Base-by-base conservation (phyloP, 2,329 filamentous ascomycete species). In the Pseudogymnoascus sp. region DNA sequence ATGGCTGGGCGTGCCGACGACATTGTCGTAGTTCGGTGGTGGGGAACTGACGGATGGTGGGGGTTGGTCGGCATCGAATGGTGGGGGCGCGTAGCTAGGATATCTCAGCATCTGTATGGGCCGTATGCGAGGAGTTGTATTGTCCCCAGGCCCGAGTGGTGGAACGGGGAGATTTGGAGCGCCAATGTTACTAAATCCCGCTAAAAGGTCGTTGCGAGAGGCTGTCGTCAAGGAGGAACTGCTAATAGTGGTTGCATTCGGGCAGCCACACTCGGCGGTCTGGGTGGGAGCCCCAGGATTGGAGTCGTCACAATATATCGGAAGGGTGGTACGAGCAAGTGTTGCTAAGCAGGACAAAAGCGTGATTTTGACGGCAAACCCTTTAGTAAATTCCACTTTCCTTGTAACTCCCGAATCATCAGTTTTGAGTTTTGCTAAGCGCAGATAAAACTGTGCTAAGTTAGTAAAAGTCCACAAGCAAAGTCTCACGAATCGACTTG, bases 261-360 rank as follows among this genome's bases (percentile, higher is more conserved):
- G 85, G 69, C 87, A 89, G 39, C 85, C 85, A 70, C 86, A 88
- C 64, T 79, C 76, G 35, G 78, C 77, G 30, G 75, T 73, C 14
- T 75, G 74, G 25, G 71, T 70, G 5, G 71, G 68, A 5, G 72
- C 75, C 30, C 74, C 72, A 22, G 73, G 69, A 62, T 81, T 76
- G 5, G 82, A 80, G 36, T 78, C 80, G 25, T 30, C n/a, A n/a
- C 80, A 82, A 70, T 91, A 91, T 9, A 86, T 85, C 4, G 88
- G 88, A 1, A 90, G 79, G 19, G 84, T 83, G 60, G 85, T 87
- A 70, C 90, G 90, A 42, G 84, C 84, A 72, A 87, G 85, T 3
- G 86, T 88, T 45, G 88, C 87, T 64, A 84, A 84, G 75, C 88
- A 91, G 8, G 86, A 89, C 14, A 90, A 82, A 65, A 91, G 87